These are phyloP conservation scores for Stachybotrys echinatus DNA, from an alignment of 2,329 filamentous ascomycete species.

Conservation along the genomic window DNA sequence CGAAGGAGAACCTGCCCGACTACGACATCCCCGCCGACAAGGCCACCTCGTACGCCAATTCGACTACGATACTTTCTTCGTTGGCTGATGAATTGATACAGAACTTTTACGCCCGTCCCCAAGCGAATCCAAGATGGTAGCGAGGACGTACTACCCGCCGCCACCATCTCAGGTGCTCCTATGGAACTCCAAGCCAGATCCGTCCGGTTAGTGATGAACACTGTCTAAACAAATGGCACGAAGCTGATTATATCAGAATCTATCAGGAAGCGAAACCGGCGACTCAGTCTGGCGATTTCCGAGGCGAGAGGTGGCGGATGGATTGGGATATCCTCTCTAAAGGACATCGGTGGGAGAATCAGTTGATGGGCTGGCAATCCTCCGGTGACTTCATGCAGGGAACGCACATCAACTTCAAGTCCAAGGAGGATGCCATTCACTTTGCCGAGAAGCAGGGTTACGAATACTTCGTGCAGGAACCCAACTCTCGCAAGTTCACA, in stretches of 20 bases:
- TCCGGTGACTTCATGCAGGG: constrained; percentile 94
- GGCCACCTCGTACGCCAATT: constrained; percentile 71
- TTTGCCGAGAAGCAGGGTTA: constrained; percentile 99
- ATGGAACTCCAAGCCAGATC: constrained; percentile 89
- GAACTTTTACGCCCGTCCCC: constrained; percentile 85
- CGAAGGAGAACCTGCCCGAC: constrained; percentile 64
- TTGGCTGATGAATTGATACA: constrained; percentile 29
- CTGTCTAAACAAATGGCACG: background rate
- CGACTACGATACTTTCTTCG: background rate
- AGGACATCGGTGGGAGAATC: constrained; percentile 97
- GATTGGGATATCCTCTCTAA: constrained; percentile 94
- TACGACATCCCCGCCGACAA: constrained; percentile 79
- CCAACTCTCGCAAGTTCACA: constrained; percentile 76
- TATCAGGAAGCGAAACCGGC: constrained; percentile 90
- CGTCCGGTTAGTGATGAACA: constrained; percentile 64
- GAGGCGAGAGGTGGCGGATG: constrained; percentile 86
- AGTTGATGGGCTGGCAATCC: constrained; percentile 97
- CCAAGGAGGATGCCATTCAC: constrained; percentile 87
- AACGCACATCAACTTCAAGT: constrained; percentile 82
- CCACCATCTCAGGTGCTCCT: constrained; percentile 85
- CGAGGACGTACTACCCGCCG: constrained; percentile 75
- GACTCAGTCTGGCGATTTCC: constrained; percentile 89
- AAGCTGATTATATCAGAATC: constrained; percentile 56
- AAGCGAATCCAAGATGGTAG: constrained; percentile 87
- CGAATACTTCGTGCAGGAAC: constrained; percentile 98